Conservation (phyloP, 2,329 filamentous ascomycete species). For the Monilinia vaccinii-corymbosi region DNA sequence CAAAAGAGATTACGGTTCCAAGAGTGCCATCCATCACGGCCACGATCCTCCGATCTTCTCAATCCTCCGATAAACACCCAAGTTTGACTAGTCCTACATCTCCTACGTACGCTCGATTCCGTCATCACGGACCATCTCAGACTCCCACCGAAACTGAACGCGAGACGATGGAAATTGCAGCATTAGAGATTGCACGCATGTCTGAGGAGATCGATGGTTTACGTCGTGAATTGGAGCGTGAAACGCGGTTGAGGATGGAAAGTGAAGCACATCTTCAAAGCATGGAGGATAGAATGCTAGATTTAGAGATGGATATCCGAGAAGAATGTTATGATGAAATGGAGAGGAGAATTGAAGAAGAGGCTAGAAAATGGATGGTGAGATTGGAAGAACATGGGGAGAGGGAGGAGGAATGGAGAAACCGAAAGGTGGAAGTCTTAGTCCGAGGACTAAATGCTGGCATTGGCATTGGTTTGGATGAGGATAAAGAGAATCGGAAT, state of each 20-base stretch:
- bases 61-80: not conserved
- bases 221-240: slow-evolving; percentile 57
- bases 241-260: slow-evolving; percentile 59
- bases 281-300: slow-evolving; percentile 52
- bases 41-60: slow-evolving; percentile 42
- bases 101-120: slow-evolving; percentile 21
- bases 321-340: slow-evolving; percentile 87
- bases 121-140: slow-evolving; percentile 23
- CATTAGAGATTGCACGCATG: slow-evolving; percentile 73
- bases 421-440: slow-evolving; percentile 74
- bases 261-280: slow-evolving; percentile 65
- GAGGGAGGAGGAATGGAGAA: slow-evolving; percentile 72
- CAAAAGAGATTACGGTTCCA: slow-evolving; percentile 85
- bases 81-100: slow-evolving; percentile 6
- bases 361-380: slow-evolving; percentile 73
- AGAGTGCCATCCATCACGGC: slow-evolving; percentile 75
- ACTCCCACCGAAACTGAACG: slow-evolving; percentile 38
- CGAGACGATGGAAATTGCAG: slow-evolving; percentile 73
- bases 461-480: not conserved
- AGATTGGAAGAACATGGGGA: slow-evolving; percentile 72
- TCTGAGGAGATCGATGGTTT: slow-evolving; percentile 69
- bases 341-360: slow-evolving; percentile 64
- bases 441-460: slow-evolving; percentile 39
- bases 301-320: slow-evolving; percentile 73
- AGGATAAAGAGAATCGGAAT: slow-evolving; percentile 55